Evolutionary conservation across 2,329 filamentous ascomycete genomes (phyloP).

Genomic region (Verticillium nonalfalfae): DNA sequence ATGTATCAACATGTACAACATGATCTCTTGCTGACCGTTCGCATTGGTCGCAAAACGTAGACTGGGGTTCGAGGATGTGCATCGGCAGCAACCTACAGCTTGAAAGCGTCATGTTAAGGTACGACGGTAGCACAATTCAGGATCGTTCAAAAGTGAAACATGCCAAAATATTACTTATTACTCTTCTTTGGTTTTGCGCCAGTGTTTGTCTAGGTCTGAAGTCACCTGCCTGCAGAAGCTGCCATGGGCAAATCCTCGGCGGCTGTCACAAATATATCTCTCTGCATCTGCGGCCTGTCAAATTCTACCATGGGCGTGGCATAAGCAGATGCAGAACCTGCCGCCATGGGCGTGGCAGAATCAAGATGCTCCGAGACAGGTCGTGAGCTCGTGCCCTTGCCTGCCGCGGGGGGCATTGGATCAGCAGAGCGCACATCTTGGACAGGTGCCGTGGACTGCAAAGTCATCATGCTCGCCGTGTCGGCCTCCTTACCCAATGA

Average conservation of each 20-base stretch:
- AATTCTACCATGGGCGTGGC: not conserved
- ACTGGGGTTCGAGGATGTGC: no score
- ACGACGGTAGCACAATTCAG: no score
- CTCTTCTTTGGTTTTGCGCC: slow-evolving; percentile 20
- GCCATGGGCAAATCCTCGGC: slow-evolving; percentile 31
- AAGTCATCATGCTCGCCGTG: slow-evolving; percentile 65
- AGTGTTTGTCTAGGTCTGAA: slow-evolving; percentile 16
- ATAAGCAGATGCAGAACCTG: not conserved
- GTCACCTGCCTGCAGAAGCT: slow-evolving; percentile 8
- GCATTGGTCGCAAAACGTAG: no score
- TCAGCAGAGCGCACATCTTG: not conserved
- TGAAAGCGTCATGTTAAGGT: no score
- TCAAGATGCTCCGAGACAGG: not conserved
- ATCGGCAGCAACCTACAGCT: no score
- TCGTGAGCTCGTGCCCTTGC: not conserved
- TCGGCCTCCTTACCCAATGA: slow-evolving; percentile 57
- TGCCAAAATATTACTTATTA: not conserved
- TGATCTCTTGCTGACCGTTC: not conserved
- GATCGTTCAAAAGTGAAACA: not conserved
- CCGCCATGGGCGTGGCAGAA: not conserved
- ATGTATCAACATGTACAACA: slow-evolving; percentile 11
- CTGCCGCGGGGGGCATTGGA: not conserved
- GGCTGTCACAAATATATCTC: slow-evolving; percentile 43
- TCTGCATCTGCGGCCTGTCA: slow-evolving; percentile 39
- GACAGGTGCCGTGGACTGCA: slow-evolving; percentile 35